Evolutionary conservation across 306 rosid species (phyloP), one percentile per base, ranked within the genome.

Genomic region (Herpetospermum pedunculosum): DNA sequence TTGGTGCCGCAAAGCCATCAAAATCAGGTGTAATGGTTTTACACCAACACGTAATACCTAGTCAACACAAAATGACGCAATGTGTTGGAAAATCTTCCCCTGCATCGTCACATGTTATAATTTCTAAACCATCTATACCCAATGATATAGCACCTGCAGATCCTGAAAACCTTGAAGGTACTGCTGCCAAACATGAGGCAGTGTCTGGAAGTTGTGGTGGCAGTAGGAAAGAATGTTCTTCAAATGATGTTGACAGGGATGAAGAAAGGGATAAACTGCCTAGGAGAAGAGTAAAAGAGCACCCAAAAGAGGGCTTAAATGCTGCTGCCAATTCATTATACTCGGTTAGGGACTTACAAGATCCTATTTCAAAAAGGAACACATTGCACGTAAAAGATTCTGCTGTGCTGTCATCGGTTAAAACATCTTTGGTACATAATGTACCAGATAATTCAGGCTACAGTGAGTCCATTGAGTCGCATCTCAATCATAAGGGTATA

Each of bases 241-340:
- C 78, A 14, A 63, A 58, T 82, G 88, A 86, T 76, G 79, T 63
- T 75, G 76, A 76, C 59, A 74, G 72, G 84, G 97, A 83, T 54
- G 96, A 85, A 73, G 89, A 77, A 29, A 75, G 72, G 80, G 84
- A 75, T 35, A 81, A 72, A 73, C 38, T 80, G 58, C 80, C 87
- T 6, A 84, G 84, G 86, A 94, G 82, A 79, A 79, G 74, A 57
- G 83, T 74, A 15, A 89, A 83, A 85, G 96, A 94, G 75, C 92
- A 84, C 25, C 60, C 86, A 74, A 90, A 88, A 75, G 82, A 87
- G 43, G 79, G 84, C 44, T 60, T 60, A 50, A 85, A 78, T 82
- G 73, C 90, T 46, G 60, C 77, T 83, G 57, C 76, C 11, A 91
- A 84, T 75, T 80, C 85, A 70, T 75, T 73, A 35, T 84, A 83